Evolutionary conservation across 345 rosid species (phyloP).

Genomic region (Corchorus olitorius): DNA sequence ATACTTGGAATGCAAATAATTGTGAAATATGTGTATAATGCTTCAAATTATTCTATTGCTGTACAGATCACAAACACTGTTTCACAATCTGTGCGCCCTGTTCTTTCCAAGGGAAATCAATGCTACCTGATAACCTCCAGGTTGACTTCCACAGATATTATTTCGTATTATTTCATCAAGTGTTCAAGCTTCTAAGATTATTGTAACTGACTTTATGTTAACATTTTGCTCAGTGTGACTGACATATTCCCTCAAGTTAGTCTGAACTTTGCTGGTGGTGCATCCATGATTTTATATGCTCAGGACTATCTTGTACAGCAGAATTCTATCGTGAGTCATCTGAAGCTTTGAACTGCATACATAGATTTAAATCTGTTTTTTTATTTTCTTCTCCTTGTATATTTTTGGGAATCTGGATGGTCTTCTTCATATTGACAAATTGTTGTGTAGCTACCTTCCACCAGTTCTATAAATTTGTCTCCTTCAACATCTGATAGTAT

Average conservation of each 20-base stretch:
- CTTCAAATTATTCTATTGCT: conserved; percentile 15
- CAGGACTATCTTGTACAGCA: conserved; percentile 84
- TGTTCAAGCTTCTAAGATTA: conserved; percentile 11
- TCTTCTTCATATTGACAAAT: neutral
- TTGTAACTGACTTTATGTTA: conserved; percentile 21
- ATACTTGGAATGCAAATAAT: neutral
- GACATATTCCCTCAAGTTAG: conserved; percentile 84
- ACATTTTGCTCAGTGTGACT: conserved; percentile 48
- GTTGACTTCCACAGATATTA: conserved; percentile 39
- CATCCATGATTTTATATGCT: conserved; percentile 73
- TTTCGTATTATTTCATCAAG: neutral
- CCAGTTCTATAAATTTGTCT: neutral
- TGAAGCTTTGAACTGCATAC: conserved; percentile 9
- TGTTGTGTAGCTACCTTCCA: neutral
- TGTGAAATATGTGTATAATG: neutral
- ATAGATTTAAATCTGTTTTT: neutral
- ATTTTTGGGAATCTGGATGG: neutral
- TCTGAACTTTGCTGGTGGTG: conserved; percentile 87
- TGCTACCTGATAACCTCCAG: conserved; percentile 72
- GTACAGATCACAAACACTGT: conserved; percentile 68
- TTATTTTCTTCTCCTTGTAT: neutral
- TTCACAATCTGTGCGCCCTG: conserved; percentile 57
- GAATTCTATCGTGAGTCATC: conserved; percentile 66
- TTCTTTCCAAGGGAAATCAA: conserved; percentile 57
- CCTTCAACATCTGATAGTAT: neutral